Percentiles rank a stretch among this genome's conserved stretches.
phyloP scores from a whole-genome alignment of 805 yeast genomes.

The Saccharomycopsis fibuligera region DNA sequence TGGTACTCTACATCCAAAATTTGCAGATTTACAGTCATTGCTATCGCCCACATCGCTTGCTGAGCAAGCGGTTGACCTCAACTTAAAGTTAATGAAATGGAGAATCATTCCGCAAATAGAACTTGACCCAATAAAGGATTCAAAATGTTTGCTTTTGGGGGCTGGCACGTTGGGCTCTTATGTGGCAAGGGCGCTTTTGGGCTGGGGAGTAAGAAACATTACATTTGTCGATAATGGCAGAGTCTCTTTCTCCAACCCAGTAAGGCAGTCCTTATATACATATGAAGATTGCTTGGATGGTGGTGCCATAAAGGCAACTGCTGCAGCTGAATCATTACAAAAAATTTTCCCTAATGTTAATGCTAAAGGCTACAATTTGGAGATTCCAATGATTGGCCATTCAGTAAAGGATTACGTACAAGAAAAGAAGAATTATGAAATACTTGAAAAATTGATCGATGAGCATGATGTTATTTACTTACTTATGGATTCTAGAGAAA shows the following conservation, averaged over 20 bases:
- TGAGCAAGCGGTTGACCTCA: conserved; percentile 87
- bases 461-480: conserved; percentile 73
- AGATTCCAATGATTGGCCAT: conserved; percentile 96
- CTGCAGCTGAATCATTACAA: conserved; percentile 69
- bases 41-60: conserved; percentile 79
- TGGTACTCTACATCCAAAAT: conserved; percentile 73
- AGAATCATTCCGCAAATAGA: conserved; percentile 79
- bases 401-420: conserved; percentile 52
- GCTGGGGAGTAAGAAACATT: conserved; percentile 88
- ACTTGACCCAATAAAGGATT: conserved; percentile 52
- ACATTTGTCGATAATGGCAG: conserved; percentile 87
- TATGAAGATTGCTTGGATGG: conserved; percentile 77
- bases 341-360: conserved; percentile 74
- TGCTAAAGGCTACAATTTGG: conserved; percentile 55
- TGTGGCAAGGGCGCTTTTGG: conserved; percentile 76
- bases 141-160: conserved; percentile 76
- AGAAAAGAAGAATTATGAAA: conserved; percentile 46
- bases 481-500: conserved; percentile 89
- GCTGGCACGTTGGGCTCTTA: conserved; percentile 96
- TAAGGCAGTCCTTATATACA: conserved; percentile 80
- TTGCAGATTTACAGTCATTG: conserved; percentile 75
- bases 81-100: conserved; percentile 94
- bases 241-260: conserved; percentile 92
- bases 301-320: conserved; percentile 67
- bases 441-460: conserved; percentile 46